phyloP scores from a whole-genome alignment of 116 monocot species.

The Phalaenopsis hybrid region DNA sequence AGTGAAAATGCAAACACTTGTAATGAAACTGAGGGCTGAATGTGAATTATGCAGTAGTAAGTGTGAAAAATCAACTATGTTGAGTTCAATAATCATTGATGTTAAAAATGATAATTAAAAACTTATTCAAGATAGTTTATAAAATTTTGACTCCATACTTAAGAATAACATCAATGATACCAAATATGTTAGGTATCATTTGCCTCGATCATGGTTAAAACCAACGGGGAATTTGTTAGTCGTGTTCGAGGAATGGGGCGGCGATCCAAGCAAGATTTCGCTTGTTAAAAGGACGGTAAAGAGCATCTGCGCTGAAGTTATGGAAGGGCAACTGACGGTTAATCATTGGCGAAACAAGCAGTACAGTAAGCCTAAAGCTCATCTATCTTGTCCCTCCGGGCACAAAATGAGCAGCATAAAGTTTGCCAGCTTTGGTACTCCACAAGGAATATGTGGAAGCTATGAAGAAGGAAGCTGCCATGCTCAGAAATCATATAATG shows the following conservation, averaged over 20 bases:
- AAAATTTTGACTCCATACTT: not conserved
- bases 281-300: constrained; percentile 59
- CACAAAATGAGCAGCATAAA: constrained; percentile 14
- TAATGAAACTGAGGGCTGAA: too few relatives aligned
- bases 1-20: too few relatives aligned
- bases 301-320: constrained; percentile 29
- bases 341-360: not conserved
- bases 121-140: too few relatives aligned
- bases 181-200: constrained; percentile 66
- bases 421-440: constrained; percentile 24
- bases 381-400: constrained; percentile 16
- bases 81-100: too few relatives aligned
- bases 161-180: not conserved
- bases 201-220: constrained; percentile 85
- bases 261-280: constrained; percentile 63
- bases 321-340: constrained; percentile 6
- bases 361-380: constrained; percentile 9
- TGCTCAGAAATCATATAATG: constrained; percentile 36
- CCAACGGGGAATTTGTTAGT: constrained; percentile 79
- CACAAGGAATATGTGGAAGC: constrained; percentile 14
- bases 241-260: constrained; percentile 93
- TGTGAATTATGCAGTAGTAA: too few relatives aligned
- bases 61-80: too few relatives aligned
- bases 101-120: too few relatives aligned
- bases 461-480: constrained; percentile 17